A percentile compares a stretch with the other conserved stretches of the same genome.
phyloP scores from a whole-genome alignment of 139 green algal species.

The Gonium pectorale region DNA sequence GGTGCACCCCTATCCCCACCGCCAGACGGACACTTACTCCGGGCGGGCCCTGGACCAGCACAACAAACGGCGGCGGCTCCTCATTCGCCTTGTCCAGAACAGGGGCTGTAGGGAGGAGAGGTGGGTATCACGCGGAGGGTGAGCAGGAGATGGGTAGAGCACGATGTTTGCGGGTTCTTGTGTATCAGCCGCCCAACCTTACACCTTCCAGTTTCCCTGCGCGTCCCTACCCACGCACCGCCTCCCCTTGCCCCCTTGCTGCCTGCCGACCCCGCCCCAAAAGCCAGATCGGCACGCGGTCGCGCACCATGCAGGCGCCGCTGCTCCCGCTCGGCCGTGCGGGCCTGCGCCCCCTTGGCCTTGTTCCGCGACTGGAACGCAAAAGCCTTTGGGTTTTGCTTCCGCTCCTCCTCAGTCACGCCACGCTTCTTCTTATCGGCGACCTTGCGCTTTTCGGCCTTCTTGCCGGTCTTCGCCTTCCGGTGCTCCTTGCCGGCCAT shows the following conservation, averaged over 20 bases:
- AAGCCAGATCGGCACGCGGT: too few relatives aligned
- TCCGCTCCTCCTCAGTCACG: constrained; percentile 49
- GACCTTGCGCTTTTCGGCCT: constrained; percentile 79
- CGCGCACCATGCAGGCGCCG: constrained; percentile 83
- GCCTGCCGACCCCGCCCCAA: too few relatives aligned
- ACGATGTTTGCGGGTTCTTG: too few relatives aligned
- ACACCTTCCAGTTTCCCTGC: background rate
- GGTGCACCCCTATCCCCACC: background rate
- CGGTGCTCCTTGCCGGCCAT: constrained; percentile 63
- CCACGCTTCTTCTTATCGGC: constrained; percentile 74
- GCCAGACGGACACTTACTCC: constrained; percentile 39
- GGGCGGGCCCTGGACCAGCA: constrained; percentile 96
- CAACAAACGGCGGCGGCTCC: constrained; percentile 93
- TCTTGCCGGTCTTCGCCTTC: constrained; percentile 81
- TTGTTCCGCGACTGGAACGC: constrained; percentile 70
- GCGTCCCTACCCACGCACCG: constrained; percentile 57
- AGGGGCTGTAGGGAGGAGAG: constrained; percentile 78
- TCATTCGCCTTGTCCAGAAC: constrained; percentile 72
- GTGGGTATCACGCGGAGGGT: too few relatives aligned
- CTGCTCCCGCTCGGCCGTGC: constrained; percentile 93
- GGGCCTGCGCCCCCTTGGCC: constrained; percentile 74
- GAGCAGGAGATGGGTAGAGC: too few relatives aligned
- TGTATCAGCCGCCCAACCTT: too few relatives aligned
- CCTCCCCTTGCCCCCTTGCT: too few relatives aligned
- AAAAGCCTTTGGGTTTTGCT: constrained; percentile 85